A percentile compares a stretch with the other conserved stretches of the same genome.
Conservation (phyloP, 2,329 filamentous ascomycete genomes). For the Akanthomyces muscarius region DNA sequence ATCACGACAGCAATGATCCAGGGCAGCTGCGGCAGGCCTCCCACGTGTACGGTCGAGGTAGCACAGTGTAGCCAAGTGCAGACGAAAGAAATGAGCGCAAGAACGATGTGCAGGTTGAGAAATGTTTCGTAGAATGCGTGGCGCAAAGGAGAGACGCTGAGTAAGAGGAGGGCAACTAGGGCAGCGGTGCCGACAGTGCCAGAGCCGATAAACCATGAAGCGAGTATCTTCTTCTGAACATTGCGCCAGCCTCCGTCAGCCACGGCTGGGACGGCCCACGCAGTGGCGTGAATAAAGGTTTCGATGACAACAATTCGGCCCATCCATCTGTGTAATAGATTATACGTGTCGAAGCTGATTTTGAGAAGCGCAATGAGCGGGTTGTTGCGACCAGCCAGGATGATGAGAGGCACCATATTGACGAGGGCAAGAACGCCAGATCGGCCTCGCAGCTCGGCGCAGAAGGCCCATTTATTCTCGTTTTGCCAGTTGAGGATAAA, state of each 20-base stretch:
- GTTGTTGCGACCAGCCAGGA: slow-evolving; percentile 91
- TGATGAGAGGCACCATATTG: slow-evolving; percentile 88
- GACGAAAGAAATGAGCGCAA: slow-evolving; percentile 64
- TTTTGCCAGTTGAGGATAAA: slow-evolving; percentile 57
- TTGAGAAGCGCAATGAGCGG: slow-evolving; percentile 76
- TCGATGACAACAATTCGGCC: slow-evolving; percentile 70
- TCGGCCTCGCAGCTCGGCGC: slow-evolving; percentile 80
- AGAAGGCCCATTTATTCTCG: slow-evolving; percentile 57
- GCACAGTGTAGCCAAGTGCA: slow-evolving; percentile 74
- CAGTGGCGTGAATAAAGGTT: slow-evolving; percentile 62
- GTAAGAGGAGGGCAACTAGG: slow-evolving; percentile 63
- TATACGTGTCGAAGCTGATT: slow-evolving; percentile 96
- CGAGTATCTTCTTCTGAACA: slow-evolving; percentile 49
- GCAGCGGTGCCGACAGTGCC: slow-evolving; percentile 58
- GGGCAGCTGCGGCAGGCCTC: slow-evolving; percentile 65
- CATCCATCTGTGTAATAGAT: slow-evolving; percentile 68
- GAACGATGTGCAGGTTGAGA: slow-evolving; percentile 75
- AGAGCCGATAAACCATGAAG: slow-evolving; percentile 61
- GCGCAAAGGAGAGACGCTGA: slow-evolving; percentile 73
- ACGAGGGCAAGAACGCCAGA: slow-evolving; percentile 78
- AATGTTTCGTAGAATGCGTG: slow-evolving; percentile 98
- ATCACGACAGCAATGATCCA: slow-evolving; percentile 71
- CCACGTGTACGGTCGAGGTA: slow-evolving; percentile 57
- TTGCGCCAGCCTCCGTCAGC: slow-evolving; percentile 60
- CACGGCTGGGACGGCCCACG: slow-evolving; percentile 71